A percentile compares a stretch with the other conserved stretches of the same genome.
These are phyloP conservation scores for Solanum sitiens DNA, from an alignment of 257 asterid species.

Conservation along the genomic window DNA sequence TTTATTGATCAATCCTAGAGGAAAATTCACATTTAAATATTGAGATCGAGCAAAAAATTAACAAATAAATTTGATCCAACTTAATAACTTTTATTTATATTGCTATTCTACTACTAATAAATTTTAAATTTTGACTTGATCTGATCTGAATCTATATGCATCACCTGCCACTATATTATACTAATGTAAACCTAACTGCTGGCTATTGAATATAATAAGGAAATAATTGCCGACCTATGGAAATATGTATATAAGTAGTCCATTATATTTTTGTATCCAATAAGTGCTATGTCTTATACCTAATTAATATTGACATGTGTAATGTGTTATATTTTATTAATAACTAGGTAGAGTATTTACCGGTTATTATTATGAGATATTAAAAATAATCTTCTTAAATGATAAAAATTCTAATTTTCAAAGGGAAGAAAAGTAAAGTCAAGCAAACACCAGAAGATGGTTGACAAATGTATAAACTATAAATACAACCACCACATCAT, in stretches of 20 bases:
- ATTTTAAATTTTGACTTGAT: not conserved
- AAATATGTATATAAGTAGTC: not conserved
- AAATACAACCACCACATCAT: not conserved
- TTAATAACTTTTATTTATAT: not conserved
- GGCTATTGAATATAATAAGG: not conserved
- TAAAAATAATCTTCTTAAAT: not conserved
- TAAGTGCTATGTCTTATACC: not conserved
- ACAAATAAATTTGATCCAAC: too few relatives aligned
- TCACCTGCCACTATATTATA: not conserved
- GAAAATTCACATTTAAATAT: not conserved
- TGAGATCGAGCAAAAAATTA: not conserved
- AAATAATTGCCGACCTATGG: not conserved
- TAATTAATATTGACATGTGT: not conserved
- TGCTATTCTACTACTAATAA: not conserved
- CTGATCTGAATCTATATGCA: not conserved
- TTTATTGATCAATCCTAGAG: not conserved
- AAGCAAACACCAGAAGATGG: not conserved
- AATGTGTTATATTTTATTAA: not conserved
- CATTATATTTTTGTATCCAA: not conserved
- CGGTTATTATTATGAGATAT: not conserved
- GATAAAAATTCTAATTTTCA: not conserved
- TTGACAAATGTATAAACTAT: not conserved
- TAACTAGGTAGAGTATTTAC: not conserved
- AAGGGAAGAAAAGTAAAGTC: not conserved
- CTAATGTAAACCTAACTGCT: not conserved